Evolutionary conservation across 495 filamentous ascomycete genomes (phyloP).

Genomic region (Neurospora tetrasperma): DNA sequence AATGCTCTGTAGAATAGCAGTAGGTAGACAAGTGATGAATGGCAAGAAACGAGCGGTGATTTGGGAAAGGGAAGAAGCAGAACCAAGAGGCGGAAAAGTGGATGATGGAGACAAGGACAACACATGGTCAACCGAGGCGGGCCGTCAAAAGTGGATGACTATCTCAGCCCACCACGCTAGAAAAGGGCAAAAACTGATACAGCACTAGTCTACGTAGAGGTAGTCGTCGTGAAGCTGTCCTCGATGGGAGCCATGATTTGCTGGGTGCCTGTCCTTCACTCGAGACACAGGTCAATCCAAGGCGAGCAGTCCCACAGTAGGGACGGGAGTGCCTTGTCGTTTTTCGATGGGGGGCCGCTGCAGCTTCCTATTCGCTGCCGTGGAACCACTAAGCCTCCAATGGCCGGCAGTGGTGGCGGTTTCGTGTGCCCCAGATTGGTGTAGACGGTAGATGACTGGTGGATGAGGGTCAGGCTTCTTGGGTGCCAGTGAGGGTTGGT

Average conservation of each 20-base stretch:
- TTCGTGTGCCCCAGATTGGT: conserved; percentile 6
- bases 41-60: neutral
- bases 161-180: neutral
- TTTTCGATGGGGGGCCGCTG: conserved; percentile 17
- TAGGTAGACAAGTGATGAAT: neutral
- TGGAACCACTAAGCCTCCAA: conserved; percentile 23
- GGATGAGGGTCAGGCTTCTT: neutral
- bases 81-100: neutral
- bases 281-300: conserved; percentile 1
- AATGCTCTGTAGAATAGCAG: neutral
- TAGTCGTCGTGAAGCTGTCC: neutral
- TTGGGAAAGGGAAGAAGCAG: conserved; percentile 1
- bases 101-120: neutral
- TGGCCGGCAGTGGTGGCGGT: conserved; percentile 13
- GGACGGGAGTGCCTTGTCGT: conserved; percentile 36
- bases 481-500: neutral
- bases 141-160: neutral
- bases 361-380: conserved; percentile 24
- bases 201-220: neutral
- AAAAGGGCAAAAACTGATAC: neutral
- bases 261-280: neutral
- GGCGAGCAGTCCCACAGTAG: conserved; percentile 6
- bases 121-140: conserved; percentile 1
- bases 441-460: neutral
- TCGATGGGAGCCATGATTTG: neutral